These are phyloP conservation scores for Oryza longistaminata DNA, from an alignment of 176 grass and related monocot species.

Conservation along the genomic window DNA sequence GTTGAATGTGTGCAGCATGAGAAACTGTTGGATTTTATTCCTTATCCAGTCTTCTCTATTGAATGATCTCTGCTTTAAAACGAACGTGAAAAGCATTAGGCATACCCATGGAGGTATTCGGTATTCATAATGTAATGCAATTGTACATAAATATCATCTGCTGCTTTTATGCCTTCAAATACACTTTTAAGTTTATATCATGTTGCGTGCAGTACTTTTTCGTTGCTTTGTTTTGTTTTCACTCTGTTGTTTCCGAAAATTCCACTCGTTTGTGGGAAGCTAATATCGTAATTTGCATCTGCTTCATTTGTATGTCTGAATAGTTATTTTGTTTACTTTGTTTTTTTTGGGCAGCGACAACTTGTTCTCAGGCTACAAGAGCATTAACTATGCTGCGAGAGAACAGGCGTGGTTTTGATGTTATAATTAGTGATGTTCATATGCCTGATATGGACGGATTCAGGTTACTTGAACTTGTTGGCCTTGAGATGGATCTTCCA, in stretches of 20 bases:
- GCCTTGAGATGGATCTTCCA: constrained; percentile 98
- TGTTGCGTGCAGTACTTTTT: neutral
- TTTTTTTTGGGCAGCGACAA: constrained; percentile 62
- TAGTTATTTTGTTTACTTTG: constrained; percentile 14
- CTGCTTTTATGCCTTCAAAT: neutral
- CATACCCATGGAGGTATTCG: neutral
- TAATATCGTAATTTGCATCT: neutral
- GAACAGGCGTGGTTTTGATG: constrained; percentile 83
- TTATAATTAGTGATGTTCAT: constrained; percentile 97
- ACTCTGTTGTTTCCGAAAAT: neutral
- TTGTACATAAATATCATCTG: neutral
- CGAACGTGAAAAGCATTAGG: neutral
- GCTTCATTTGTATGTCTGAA: neutral
- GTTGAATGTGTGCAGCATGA: neutral
- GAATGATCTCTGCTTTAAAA: neutral
- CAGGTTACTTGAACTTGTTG: constrained; percentile 92
- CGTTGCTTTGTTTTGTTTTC: neutral
- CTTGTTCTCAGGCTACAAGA: constrained; percentile 71
- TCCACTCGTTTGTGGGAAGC: neutral
- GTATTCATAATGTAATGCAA: neutral
- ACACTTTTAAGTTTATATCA: neutral
- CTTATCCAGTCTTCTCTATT: constrained; percentile 16
- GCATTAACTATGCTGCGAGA: constrained; percentile 88
- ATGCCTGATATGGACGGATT: constrained; percentile 99
- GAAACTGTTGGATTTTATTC: neutral